Evolutionary conservation across 2,329 filamentous ascomycete genomes (phyloP), one percentile per base, ranked within the genome.

Genomic region (Elsinoe fawcettii): DNA sequence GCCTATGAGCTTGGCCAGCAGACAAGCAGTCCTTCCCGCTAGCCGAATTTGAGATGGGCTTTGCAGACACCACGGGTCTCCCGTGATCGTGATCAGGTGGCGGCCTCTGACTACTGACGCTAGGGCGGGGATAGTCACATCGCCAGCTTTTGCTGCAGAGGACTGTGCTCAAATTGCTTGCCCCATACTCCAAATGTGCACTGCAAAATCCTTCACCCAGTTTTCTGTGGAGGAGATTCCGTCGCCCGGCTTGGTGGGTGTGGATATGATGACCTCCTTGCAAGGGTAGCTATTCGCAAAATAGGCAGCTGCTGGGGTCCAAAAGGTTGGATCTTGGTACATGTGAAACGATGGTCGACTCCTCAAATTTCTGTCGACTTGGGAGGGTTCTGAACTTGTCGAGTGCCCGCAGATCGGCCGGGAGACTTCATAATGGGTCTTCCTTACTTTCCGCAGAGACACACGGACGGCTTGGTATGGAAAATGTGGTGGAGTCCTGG

Each of bases 31-130:
- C 23, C n/a, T 8, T 53, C 32, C 12, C 25, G 30, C 49, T 53
- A 53, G 49, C 49, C 32, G 49, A 53, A 53, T 32, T 39, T 36
- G 49, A n/a, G 49, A 39, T 53, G 49, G 49, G 30, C 49, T 53
- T 53, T 39, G 32, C 9, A 25, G 20, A 16, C 30, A 20, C 49
- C 49, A 37, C 18, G n/a, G 49, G 18, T 34, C 6, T 16, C 25
- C 41, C 41, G 41, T 25, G 23, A 25, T 25, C 20, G 25, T 11
- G 46, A 51, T 51, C 46, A 51, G 27, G 27, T 34, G 25, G 46
- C 27, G 46, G 46, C 27, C 20, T 11, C 12, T 51, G n/a, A 32
- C 12, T 25, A 22, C 6, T 46, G 22, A 18, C 25, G 22, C 27
- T 25, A 51, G 46, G 25, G 46, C 46, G 46, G 46, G 46, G 46